A percentile compares a stretch with the other conserved stretches of the same genome.
Conservation (phyloP, 257 asterid genomes). For the Salvia splendens region DNA sequence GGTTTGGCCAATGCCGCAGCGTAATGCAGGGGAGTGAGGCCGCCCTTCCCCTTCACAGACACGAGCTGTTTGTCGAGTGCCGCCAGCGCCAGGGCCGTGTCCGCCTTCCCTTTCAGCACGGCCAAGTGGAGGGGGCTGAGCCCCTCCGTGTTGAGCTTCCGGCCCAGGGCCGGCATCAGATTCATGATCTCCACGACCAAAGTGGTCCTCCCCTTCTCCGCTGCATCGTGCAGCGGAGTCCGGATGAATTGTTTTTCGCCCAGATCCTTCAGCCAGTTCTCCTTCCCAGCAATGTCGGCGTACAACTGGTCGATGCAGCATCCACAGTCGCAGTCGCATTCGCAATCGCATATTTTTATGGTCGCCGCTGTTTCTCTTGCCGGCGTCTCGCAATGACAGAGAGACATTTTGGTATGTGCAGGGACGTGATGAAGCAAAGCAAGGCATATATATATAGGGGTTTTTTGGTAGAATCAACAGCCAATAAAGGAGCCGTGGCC, state of each 20-base stretch:
- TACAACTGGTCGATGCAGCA: slow-evolving; percentile 13
- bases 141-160: slow-evolving; percentile 34
- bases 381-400: no score
- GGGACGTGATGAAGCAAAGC: not conserved
- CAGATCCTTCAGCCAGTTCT: not conserved
- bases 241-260: slow-evolving; percentile 19
- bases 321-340: slow-evolving; percentile 4
- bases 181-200: slow-evolving; percentile 36
- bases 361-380: not conserved
- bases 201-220: slow-evolving; percentile 15
- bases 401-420: not conserved
- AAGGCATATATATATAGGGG: no score
- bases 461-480: no score
- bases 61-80: slow-evolving; percentile 21
- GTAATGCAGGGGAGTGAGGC: slow-evolving; percentile 30
- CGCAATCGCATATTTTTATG: slow-evolving; percentile 17
- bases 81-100: slow-evolving; percentile 17
- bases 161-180: slow-evolving; percentile 34
- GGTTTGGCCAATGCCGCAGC: not conserved
- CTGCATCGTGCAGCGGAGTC: slow-evolving; percentile 39
- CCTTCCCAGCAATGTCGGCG: slow-evolving; percentile 1
- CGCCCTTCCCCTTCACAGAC: slow-evolving; percentile 34
- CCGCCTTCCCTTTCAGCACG: not conserved
- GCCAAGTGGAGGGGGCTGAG: slow-evolving; percentile 40
- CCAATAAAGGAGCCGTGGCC: no score